Base-by-base conservation (phyloP, 192 early-diverging fungal genomes). In the Gorgonomyces haynaldii region DNA sequence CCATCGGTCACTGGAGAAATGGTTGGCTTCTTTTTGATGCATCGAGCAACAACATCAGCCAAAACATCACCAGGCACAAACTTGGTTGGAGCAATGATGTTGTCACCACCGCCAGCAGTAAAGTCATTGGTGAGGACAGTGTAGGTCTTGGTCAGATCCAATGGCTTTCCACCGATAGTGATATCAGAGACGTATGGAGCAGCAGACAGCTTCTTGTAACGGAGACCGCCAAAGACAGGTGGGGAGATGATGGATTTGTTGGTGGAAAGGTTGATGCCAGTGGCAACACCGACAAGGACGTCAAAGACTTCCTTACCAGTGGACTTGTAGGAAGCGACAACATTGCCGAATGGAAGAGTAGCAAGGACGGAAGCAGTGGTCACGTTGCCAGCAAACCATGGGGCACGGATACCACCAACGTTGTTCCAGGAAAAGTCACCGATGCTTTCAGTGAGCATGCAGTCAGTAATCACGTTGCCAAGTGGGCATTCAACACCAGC, bases 391-490 rank as follows among this genome's bases (percentile, higher is more conserved):
- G 25, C 17, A 13, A 66, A 58, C 8, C 84, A n/a, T 0, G 59
- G 62, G 4, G 64, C 61, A 19, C 83, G 74, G 36, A 88, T 60
- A 17, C 79, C 61, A 16, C 81, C 86, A 19, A 74, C 59, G 61
- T 82, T 78, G 15, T 53, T 37, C 38, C 61, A 13, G 46, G 9
- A 20, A 20, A n/a, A 57, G n/a, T n/a, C n/a, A n/a, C n/a, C n/a
- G n/a, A n/a, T n/a, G 10, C 23, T 17, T 24, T 49, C 46, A 3
- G 29, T 16, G 16, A 78, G 54, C 64, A 88, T 67, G 2, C 81
- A 74, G 53, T 85, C 82, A 2, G 81, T 57, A 3, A 85, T 60
- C 23, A 84, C 27, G 50, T 82, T 65, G 37, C 82, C 83, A 42
- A 86, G 58, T 2, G 73, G 62, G 26, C 78, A 68, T 50, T 84